These are phyloP conservation scores for Floccularia luteovirens DNA, from an alignment of 768 basidiomycete species.

Conservation along the genomic window DNA sequence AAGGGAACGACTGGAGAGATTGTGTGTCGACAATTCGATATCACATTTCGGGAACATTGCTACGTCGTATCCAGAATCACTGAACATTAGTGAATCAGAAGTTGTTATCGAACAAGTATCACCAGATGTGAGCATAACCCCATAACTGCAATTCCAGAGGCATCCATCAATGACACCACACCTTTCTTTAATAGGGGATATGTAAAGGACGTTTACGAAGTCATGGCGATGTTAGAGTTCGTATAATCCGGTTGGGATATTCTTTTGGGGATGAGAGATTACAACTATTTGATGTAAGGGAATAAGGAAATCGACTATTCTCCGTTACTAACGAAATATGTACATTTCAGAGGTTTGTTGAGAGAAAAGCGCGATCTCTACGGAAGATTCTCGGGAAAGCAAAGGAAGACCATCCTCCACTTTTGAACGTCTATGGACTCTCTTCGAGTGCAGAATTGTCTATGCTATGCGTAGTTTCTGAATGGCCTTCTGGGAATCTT, in stretches of 20 bases:
- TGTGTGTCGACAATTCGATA: not conserved
- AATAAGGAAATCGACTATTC: not conserved
- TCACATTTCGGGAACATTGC: not conserved
- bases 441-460: not conserved
- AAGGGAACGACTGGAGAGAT: not conserved
- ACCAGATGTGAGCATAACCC: not conserved
- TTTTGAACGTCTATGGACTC: not conserved
- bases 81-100: too few species aligned
- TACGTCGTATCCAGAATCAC: too few species aligned
- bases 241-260: not conserved
- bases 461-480: not conserved
- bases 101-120: too few species aligned
- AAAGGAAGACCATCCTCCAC: not conserved
- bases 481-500: not conserved
- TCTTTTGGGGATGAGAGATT: not conserved
- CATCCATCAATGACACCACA: not conserved
- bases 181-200: not conserved
- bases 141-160: not conserved
- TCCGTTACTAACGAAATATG: not conserved
- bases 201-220: not conserved
- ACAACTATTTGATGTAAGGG: not conserved
- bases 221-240: not conserved
- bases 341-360: not conserved
- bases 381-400: not conserved
- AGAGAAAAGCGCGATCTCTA: not conserved